phyloP scores from a whole-genome alignment of 176 grass and related monocot genomes.

The Aechmea fasciata region DNA sequence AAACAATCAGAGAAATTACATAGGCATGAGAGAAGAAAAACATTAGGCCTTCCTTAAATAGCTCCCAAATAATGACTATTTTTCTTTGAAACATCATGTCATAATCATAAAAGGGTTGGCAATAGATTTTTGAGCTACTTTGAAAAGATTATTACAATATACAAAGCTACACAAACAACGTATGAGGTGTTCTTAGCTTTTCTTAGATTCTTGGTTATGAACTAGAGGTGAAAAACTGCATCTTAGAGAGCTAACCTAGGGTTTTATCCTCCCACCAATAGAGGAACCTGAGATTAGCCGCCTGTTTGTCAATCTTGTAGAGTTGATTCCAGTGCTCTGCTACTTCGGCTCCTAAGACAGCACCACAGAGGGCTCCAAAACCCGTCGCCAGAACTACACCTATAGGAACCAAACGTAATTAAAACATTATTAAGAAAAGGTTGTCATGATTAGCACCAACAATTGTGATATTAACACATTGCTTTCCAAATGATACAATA shows the following conservation, averaged over 20 bases:
- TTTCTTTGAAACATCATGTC: no score
- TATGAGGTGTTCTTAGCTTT: no score
- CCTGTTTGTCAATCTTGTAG: slow-evolving; percentile 89
- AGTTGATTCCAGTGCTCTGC: slow-evolving; percentile 88
- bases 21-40: neutral
- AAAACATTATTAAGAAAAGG: neutral
- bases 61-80: neutral
- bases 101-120: no score
- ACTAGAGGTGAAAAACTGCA: neutral
- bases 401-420: slow-evolving; percentile 8
- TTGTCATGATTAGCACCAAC: neutral
- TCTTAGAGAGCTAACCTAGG: slow-evolving; percentile 37
- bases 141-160: no score
- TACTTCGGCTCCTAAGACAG: slow-evolving; percentile 68
- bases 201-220: no score
- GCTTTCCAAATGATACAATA: neutral
- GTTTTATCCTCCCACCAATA: slow-evolving; percentile 99
- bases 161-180: no score
- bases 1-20: neutral
- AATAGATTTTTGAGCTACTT: no score
- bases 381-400: slow-evolving; percentile 70
- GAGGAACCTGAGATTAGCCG: slow-evolving; percentile 81
- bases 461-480: neutral
- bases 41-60: neutral
- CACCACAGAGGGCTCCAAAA: slow-evolving; percentile 70